Conservation (phyloP, 805 yeast genomes). For the Candida yuanshanica region DNA sequence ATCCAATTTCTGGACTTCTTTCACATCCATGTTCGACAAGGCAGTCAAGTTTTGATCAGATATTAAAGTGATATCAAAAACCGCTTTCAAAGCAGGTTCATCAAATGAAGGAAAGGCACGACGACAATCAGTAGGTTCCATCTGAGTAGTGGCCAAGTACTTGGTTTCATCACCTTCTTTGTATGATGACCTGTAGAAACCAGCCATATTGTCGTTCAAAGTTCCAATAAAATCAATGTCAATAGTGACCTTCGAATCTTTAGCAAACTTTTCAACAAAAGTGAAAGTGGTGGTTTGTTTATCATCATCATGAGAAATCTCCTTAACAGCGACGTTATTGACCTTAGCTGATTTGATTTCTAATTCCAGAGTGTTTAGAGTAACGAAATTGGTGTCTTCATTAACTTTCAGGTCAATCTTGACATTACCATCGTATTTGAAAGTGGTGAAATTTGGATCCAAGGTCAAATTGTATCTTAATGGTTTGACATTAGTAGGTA, state of each 20-base stretch:
- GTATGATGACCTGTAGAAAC: slow-evolving; percentile 71
- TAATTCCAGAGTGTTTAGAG: slow-evolving; percentile 61
- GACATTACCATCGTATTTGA: slow-evolving; percentile 53
- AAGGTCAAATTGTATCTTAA: slow-evolving; percentile 62
- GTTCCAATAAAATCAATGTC: slow-evolving; percentile 52
- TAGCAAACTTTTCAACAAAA: slow-evolving; percentile 39
- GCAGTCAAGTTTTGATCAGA: slow-evolving; percentile 51
- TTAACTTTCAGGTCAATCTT: slow-evolving; percentile 49
- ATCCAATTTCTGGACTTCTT: slow-evolving; percentile 38
- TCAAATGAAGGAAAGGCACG: slow-evolving; percentile 85
- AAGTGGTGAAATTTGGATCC: slow-evolving; percentile 54
- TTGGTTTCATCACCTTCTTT: slow-evolving; percentile 56
- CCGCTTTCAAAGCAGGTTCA: slow-evolving; percentile 76
- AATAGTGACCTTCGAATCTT: slow-evolving; percentile 38
- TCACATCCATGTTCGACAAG: slow-evolving; percentile 66
- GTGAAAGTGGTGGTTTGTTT: slow-evolving; percentile 60
- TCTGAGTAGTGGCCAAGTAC: slow-evolving; percentile 77
- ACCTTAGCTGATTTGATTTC: slow-evolving; percentile 47
- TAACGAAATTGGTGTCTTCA: slow-evolving; percentile 39
- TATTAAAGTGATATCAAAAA: slow-evolving; percentile 58
- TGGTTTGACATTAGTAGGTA: slow-evolving; percentile 67
- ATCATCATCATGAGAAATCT: slow-evolving; percentile 39
- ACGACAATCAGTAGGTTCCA: slow-evolving; percentile 84
- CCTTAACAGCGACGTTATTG: slow-evolving; percentile 29
- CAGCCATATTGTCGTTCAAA: slow-evolving; percentile 76